Percentiles rank a stretch among this genome's conserved stretches.
phyloP scores from a whole-genome alignment of 2,329 filamentous ascomycete genomes.

The Fusarium guadeloupense region DNA sequence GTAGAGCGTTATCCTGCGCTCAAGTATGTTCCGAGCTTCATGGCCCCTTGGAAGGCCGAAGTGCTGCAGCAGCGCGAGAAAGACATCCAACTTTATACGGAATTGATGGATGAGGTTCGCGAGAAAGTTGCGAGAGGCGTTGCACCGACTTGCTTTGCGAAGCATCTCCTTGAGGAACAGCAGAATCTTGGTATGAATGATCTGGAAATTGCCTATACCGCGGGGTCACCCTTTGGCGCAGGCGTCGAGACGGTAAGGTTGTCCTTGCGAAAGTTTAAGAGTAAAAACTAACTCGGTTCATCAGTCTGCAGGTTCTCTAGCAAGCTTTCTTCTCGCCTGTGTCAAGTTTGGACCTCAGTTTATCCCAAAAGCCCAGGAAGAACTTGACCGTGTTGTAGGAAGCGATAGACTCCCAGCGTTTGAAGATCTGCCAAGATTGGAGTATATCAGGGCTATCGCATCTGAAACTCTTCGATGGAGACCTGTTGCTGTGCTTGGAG shows the following conservation, averaged over 20 bases:
- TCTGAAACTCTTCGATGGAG: slow-evolving; percentile 54
- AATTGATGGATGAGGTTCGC: slow-evolving; percentile 53
- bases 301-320: slow-evolving; percentile 57
- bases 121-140: slow-evolving; percentile 45
- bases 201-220: slow-evolving; percentile 55
- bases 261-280: rapidly evolving
- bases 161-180: slow-evolving; percentile 53
- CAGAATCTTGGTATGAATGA: slow-evolving; percentile 52
- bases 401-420: slow-evolving; percentile 49
- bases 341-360: slow-evolving; percentile 60
- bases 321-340: slow-evolving; percentile 63
- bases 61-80: slow-evolving; percentile 50
- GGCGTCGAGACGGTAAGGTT: slow-evolving; percentile 53
- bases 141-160: slow-evolving; percentile 54
- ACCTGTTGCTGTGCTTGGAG: slow-evolving; percentile 53
- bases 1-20: slow-evolving; percentile 54
- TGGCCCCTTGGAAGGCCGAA: slow-evolving; percentile 54
- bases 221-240: slow-evolving; percentile 57
- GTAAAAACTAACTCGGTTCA: rapidly evolving
- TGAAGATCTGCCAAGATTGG: slow-evolving; percentile 47
- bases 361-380: slow-evolving; percentile 53
- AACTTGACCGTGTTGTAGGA: slow-evolving; percentile 53
- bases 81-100: slow-evolving; percentile 51
- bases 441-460: slow-evolving; percentile 50
- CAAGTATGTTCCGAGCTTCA: slow-evolving; percentile 50